Conservation (phyloP, 495 filamentous ascomycete species). For the Tuber magnatum region DNA sequence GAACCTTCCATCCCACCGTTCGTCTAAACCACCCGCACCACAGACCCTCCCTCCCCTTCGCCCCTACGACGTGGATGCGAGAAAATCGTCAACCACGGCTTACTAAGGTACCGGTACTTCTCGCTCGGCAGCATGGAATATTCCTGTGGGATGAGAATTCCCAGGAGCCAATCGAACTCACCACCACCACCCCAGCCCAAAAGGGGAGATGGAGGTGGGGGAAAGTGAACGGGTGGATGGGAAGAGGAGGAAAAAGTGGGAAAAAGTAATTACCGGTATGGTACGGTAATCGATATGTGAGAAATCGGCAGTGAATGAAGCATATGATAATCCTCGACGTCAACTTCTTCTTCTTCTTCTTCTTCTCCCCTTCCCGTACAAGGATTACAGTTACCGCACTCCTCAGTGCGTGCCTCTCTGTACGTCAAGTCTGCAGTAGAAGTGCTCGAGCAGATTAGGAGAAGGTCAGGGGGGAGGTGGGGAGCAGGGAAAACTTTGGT, state of each 20-base stretch:
- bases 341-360: not conserved
- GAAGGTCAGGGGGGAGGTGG: not conserved
- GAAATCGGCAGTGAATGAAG: slow-evolving; percentile 2
- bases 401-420: not conserved
- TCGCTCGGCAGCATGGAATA: not conserved
- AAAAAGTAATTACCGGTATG: slow-evolving; percentile 4
- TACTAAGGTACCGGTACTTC: not conserved
- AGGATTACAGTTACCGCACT: not conserved
- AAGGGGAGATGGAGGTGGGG: not conserved
- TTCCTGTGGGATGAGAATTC: no score
- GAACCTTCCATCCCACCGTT: not conserved
- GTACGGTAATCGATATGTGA: not conserved
- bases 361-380: not conserved
- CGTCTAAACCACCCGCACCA: not conserved
- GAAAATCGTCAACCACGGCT: not conserved
- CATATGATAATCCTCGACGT: not conserved
- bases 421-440: not conserved
- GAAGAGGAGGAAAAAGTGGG: not conserved
- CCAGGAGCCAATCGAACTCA: not conserved
- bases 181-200: not conserved
- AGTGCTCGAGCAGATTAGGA: not conserved
- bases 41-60: not conserved
- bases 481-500: not conserved
- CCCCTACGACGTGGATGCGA: not conserved
- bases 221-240: not conserved